Base-by-base conservation (phyloP, 306 rosid genomes). In the Quercus gilva region DNA sequence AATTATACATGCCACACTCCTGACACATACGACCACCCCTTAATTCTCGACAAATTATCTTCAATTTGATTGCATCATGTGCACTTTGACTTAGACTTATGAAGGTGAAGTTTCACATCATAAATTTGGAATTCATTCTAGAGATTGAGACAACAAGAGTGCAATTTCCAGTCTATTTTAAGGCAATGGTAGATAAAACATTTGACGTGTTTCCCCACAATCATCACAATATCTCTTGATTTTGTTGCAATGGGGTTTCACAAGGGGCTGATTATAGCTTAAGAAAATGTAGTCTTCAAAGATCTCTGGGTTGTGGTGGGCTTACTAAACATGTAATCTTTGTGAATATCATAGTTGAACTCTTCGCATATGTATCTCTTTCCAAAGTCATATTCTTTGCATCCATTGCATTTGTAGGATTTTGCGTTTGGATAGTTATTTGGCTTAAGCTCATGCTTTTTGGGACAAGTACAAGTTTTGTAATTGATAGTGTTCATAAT, bases 11-110 rank as follows among this genome's bases (percentile, higher is more conserved):
- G 1, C 33, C 21, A 29, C 83, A 63, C 57, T 52, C 31, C 13
- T 1, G 82, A 78, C 3, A 71, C 67, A 17, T 78, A 78, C 1
- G 73, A 71, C 82, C 82, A 78, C 3, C 82, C 82, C 55, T 52
- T 78, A 10, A 19, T 12, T 0, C 21, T 31, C 10, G 52, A 11
- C 0, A 12, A 5, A 20, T 31, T 17, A 21, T n/a, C 28, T 15
- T 29, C 25, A 21, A 29, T 59, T 21, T 70, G 21, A 5, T 35
- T 55, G 68, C 83, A 79, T 78, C 83, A 79, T 14, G 60, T 33
- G 20, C 68, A 73, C 21, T 51, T 49, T 6, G 52, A 1, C 8
- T n/a, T 12, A 4, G 63, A 55, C 29, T 28, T 0, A 61, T 21
- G 23, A 45, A 79, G 78, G 26, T 64, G 55, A 41, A 78, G 72